Evolutionary conservation across 2,329 filamentous ascomycete species (phyloP).

Genomic region (Penicillium sp.): DNA sequence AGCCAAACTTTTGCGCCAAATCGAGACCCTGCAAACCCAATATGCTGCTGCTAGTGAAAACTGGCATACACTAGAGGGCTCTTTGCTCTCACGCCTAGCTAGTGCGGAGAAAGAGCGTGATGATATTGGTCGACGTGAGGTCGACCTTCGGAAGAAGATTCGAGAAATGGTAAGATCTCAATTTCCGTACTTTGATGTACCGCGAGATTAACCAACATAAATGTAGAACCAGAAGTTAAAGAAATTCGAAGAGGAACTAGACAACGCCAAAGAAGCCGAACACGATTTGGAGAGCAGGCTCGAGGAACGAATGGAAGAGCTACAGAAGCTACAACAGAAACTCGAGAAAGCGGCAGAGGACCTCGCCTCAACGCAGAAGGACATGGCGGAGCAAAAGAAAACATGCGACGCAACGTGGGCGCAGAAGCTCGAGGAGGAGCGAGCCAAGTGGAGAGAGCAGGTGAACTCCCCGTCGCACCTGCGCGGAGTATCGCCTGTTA

Average conservation of each 20-base stretch:
- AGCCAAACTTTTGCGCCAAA: conserved; percentile 84
- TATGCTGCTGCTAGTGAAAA: conserved; percentile 93
- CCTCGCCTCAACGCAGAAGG: conserved; percentile 56
- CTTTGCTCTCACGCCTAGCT: conserved; percentile 71
- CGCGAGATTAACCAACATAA: conserved; percentile 6
- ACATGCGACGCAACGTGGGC: conserved; percentile 56
- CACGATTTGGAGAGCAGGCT: conserved; percentile 54
- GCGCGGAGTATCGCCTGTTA: conserved; percentile 42
- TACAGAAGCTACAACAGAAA: conserved; percentile 45
- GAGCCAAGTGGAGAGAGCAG: conserved; percentile 57
- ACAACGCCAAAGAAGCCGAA: conserved; percentile 54
- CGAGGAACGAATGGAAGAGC: conserved; percentile 62
- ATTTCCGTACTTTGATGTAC: neutral
- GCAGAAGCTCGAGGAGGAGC: conserved; percentile 64
- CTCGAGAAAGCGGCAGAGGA: conserved; percentile 57
- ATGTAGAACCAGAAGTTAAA: conserved; percentile 63
- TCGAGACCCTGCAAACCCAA: conserved; percentile 93
- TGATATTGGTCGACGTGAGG: conserved; percentile 77
- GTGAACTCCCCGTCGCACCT: conserved; percentile 37
- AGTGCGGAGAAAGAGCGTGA: conserved; percentile 87
- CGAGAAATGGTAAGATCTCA: conserved; percentile 68
- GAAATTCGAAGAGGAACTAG: conserved; percentile 77
- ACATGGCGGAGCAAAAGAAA: conserved; percentile 60
- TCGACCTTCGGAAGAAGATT: conserved; percentile 83
- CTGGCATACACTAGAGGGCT: conserved; percentile 94